Base-by-base conservation (phyloP, 116 monocot species). In the Iris pallida region DNA sequence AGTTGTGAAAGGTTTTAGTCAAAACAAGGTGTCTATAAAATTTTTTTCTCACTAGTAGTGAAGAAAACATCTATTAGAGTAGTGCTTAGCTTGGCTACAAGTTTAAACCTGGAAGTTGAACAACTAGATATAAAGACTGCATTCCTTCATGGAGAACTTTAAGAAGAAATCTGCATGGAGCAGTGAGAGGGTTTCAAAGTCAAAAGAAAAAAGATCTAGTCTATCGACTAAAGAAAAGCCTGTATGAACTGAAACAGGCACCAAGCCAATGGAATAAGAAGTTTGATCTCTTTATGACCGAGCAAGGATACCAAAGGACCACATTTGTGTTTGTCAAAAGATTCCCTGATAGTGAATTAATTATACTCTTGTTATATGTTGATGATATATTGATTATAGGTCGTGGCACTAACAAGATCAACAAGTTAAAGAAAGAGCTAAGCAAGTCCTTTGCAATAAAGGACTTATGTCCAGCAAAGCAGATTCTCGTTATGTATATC, bases 401-500 rank as follows among this genome's bases (percentile, higher is more conserved):
- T 61, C 61, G 16, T 19, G 43, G 43, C 16, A 5, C 0, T 42
- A 13, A 42, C 13, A 61, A 61, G 41, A 42, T 61, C 16, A 11
- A 43, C 17, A 19, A 59, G 59, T 19, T 59, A 8, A 59, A 59
- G 17, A 5, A 1, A 59, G 59, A 59, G 6, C 41, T 61, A 4
- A 61, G 13, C 42, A 61, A 61, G 61, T 61, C 67, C 13, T 67
- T 53, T 67, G 67, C 30, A 4, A 54, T 67, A 20, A 67, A 67
- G 6, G 67, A 55, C 20, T 67, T 53, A 42, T 0, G 67, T 15
- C 13, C 54, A 14, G 67, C 67, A 53, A 67, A 42, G 54, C 20
- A 67, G n/a, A 53, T 67, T 53, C 67, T 67, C 7, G 47, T 14
- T 20, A 51, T 66, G 52, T 15, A 48, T 7, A 66, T 66, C 49